Base-by-base conservation (phyloP, 176 grass and related monocot genomes). In the Musa beccarii region DNA sequence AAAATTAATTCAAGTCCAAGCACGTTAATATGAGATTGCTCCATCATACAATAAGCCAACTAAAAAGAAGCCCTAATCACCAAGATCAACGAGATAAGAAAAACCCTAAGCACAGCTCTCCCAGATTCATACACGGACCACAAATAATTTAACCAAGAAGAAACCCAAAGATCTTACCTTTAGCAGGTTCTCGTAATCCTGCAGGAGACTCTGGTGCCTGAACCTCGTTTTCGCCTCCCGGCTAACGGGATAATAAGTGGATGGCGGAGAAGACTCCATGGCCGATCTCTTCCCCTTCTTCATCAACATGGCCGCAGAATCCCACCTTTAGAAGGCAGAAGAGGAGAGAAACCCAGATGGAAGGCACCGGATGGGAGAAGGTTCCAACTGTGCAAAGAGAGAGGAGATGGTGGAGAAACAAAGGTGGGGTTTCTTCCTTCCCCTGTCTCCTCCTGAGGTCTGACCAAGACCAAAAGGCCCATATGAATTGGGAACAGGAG, bases 111-210 rank as follows among this genome's bases (percentile, higher is more conserved):
- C 24, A 16, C 11, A 15, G 14, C 24, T 13, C 12, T 23, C 5
- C 25, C 7, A 26, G 65, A 68, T 29, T 68, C 25, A 3, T 64
- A 68, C 25, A 68, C 13, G 13, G 50, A 29, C 28, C 9, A 74
- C 2, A 9, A 26, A 34, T 19, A 22, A 24, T 26, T 16, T 54
- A 1, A 19, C 56, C 14, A 14, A 2, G 14, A 0, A 0, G 24
- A 0, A 9, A 14, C 1, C 52, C 34, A 53, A 53, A 71, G 9
- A 3, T 15, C 10, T 69, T 43, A 92, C 90, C 90, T 92, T 85
- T 66, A 72, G 2, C 64, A 92, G 82, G 34, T 87, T 84, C 69
- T 85, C 69, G 66, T 89, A 92, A 78, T 92, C 90, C 70, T 81
- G 87, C 26, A 92, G 75, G 14, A 92, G 87, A 65, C 71, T 78